Evolutionary conservation across 441 rosid species (phyloP), one percentile per base, ranked within the genome.

Genomic region (Euphorbia schlechtendalii): DNA sequence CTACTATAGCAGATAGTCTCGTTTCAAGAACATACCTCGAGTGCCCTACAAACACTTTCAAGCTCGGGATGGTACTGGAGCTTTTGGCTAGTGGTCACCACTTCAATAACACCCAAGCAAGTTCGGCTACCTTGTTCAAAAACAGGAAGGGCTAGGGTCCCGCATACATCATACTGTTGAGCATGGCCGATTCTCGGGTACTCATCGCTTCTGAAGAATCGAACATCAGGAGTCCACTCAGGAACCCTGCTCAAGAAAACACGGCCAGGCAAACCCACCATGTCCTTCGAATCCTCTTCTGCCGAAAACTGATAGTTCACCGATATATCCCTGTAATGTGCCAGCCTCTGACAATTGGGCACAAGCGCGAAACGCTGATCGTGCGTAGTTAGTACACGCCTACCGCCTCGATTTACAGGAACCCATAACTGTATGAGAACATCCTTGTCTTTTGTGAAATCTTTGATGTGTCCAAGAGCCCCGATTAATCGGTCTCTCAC

Each of bases 141-240:
- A 67, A 93, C 86, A 5, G 98, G 98, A 76, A 93, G 84, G 3
- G 98, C 98, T 30, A 90, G 78, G 1, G 92, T 83, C 48, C 98
- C 98, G 10, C 91, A 81, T 9, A 93, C 95, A 76, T 80, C 92
- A 8, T 75, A 81, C 71, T 72, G 78, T 65, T 84, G 95, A 34
- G 98, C 98, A 58, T 93, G 81, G 46, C 59, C 68, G 21, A 90
- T 80, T 56, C 97, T 80, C 0, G 74, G 84, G 74, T 90, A 93
- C 71, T 93, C 98, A 8, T 90, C 96, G n/a, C 89, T 86, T 77
- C 73, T 81, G 66, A 88, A 88, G 80, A 88, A 93, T 48, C 87
- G 79, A 71, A 88, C 97, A 82, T 93, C 97, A 38, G 97, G 98
- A 60, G 91, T 90, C 96, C 97, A 93, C 78, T 93, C 98, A 41